phyloP scores from a whole-genome alignment of 2,329 filamentous ascomycete species.

The Juglanconis juglandina region DNA sequence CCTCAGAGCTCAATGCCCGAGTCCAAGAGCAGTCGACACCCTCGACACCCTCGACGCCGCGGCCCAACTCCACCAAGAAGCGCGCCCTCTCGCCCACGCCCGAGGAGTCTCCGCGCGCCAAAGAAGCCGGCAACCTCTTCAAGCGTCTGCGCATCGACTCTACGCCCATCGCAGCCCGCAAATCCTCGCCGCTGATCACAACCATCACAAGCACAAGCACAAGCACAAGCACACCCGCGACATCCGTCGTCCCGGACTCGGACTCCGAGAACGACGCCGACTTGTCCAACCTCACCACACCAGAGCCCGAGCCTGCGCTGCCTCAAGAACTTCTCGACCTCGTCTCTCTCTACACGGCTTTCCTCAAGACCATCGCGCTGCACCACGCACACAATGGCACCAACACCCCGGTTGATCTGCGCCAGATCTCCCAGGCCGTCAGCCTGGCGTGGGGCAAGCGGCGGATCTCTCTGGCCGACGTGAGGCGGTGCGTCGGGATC shows the following conservation, averaged over 20 bases:
- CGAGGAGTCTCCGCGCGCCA: conserved; percentile 22
- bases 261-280: conserved; percentile 29
- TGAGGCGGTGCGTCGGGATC: conserved; percentile 65
- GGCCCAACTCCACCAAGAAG: conserved; percentile 8
- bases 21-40: conserved; percentile 25
- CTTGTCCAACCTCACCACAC: conserved; percentile 14
- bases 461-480: conserved; percentile 60
- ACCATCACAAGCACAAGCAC: conserved; percentile 19
- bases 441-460: conserved; percentile 71
- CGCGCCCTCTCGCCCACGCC: conserved; percentile 20
- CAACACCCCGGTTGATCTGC: conserved; percentile 60
- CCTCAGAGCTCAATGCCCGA: background rate
- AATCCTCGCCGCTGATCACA: conserved; percentile 26
- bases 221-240: conserved; percentile 35
- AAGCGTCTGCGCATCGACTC: conserved; percentile 39
- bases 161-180: conserved; percentile 27
- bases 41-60: conserved; percentile 20
- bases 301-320: conserved; percentile 30
- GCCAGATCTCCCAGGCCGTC: conserved; percentile 57
- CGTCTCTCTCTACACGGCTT: conserved; percentile 61
- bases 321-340: conserved; percentile 56
- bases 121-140: conserved; percentile 33
- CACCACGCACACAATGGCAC: conserved; percentile 68
- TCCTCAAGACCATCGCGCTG: conserved; percentile 65
- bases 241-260: conserved; percentile 35